These are phyloP conservation scores for Debaryomycetaceae sp. DNA, from an alignment of 1,139 yeast species.

Conservation along the genomic window DNA sequence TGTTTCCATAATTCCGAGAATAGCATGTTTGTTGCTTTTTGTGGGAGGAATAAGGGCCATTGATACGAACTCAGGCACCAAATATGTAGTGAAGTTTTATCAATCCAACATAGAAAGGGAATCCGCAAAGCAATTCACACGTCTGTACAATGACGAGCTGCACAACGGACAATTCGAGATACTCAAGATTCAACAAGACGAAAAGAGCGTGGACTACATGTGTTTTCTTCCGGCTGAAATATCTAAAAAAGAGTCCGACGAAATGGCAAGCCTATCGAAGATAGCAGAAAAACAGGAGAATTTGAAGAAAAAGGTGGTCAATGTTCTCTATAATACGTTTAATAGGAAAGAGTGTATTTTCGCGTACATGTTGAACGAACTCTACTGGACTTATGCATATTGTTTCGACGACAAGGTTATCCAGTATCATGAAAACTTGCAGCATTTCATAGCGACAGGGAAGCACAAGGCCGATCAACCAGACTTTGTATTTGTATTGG, in stretches of 20 bases:
- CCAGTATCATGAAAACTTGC: constrained; percentile 52
- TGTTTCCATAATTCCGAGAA: background rate
- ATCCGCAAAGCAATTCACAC: constrained; percentile 9
- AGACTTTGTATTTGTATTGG: constrained; percentile 41
- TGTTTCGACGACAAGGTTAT: constrained; percentile 53
- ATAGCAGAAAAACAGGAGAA: background rate
- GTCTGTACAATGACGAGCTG: constrained; percentile 4
- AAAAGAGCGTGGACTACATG: constrained; percentile 10
- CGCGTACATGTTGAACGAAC: constrained; percentile 34
- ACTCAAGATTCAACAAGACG: constrained; percentile 10
- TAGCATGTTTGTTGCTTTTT: background rate
- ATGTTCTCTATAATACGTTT: constrained; percentile 18
- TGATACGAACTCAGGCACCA: constrained; percentile 3
- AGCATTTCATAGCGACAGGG: constrained; percentile 18
- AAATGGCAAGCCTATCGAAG: background rate
- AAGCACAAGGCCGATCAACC: constrained; percentile 36
- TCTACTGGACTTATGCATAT: constrained; percentile 65
- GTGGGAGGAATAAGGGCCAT: background rate
- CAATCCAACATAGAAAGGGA: constrained; percentile 11
- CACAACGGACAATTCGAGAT: constrained; percentile 20
- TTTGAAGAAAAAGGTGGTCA: constrained; percentile 12
- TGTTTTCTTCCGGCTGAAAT: constrained; percentile 18
- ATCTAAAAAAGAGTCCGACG: constrained; percentile 3
- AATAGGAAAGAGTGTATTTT: constrained; percentile 26
- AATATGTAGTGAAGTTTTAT: constrained; percentile 16